Evolutionary conservation across 2,329 filamentous ascomycete species (phyloP).

Genomic region (Lomentospora prolificans): DNA sequence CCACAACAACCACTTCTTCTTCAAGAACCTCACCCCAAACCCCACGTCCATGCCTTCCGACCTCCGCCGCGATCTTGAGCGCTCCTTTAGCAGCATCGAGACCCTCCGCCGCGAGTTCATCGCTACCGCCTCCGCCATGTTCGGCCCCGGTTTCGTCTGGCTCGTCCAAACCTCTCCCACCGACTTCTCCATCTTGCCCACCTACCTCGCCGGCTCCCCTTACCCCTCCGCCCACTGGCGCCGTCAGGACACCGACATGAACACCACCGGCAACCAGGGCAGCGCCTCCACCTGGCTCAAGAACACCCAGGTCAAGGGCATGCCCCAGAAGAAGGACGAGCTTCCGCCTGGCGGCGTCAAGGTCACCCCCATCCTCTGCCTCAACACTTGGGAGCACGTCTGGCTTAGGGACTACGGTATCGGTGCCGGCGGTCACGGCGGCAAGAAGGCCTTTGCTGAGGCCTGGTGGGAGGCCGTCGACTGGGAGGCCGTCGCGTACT

Average conservation of each 20-base stretch:
- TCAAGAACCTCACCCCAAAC: conserved; percentile 40
- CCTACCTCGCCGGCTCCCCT: conserved; percentile 85
- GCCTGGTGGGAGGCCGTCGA: conserved; percentile 84
- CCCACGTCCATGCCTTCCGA: conserved; percentile 42
- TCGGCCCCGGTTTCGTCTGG: conserved; percentile 96
- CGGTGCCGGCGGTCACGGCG: conserved; percentile 45
- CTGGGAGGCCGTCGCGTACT: conserved; percentile 60
- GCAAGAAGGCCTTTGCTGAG: conserved; percentile 67
- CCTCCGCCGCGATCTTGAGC: conserved; percentile 51
- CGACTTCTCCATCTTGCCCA: conserved; percentile 64
- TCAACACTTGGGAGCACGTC: conserved; percentile 95
- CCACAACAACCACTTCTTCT: conserved; percentile 84
- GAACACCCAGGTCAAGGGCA: conserved; percentile 17
- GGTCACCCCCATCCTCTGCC: conserved; percentile 69
- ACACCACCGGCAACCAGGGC: conserved; percentile 40
- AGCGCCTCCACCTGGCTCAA: conserved; percentile 24
- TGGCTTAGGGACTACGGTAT: conserved; percentile 75
- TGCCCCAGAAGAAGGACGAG: conserved; percentile 15
- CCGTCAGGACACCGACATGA: conserved; percentile 59
- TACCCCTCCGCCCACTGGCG: conserved; percentile 80
- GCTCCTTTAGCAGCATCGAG: conserved; percentile 72
- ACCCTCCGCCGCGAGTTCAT: conserved; percentile 73
- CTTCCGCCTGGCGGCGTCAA: conserved; percentile 57
- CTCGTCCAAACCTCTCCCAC: conserved; percentile 53
- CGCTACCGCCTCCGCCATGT: conserved; percentile 78